A percentile compares a stretch with the other conserved stretches of the same genome.
These are phyloP conservation scores for Tetrahymena malaccensis DNA, from an alignment of 73 alveolate genomes.

Conservation along the genomic window DNA sequence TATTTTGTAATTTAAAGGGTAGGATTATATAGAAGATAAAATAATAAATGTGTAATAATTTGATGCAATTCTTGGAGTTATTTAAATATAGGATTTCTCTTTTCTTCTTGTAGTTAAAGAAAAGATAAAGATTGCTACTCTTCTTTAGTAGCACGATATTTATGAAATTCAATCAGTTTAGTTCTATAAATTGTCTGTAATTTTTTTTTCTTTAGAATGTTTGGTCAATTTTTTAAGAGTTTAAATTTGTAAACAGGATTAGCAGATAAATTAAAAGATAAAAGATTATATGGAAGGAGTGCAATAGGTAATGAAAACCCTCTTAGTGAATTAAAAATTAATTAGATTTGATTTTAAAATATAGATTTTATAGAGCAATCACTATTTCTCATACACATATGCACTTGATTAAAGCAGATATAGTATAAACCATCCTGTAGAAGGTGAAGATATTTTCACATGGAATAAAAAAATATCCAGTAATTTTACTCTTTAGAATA, in stretches of 20 bases:
- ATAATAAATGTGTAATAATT: background rate
- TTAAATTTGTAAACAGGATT: background rate
- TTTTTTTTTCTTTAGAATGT: background rate
- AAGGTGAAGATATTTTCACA: background rate
- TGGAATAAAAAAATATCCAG: background rate
- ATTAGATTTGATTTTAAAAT: background rate
- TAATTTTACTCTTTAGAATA: background rate
- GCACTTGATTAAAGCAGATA: background rate
- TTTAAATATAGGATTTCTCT: background rate
- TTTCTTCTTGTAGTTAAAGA: background rate
- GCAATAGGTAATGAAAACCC: background rate
- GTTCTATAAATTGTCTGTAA: background rate
- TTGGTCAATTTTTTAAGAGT: background rate
- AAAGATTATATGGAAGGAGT: background rate
- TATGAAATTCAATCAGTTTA: background rate
- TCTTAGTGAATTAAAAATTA: background rate
- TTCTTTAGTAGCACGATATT: background rate
- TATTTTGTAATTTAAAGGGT: background rate
- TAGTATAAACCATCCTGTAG: background rate
- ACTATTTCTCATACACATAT: background rate
- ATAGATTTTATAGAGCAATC: background rate
- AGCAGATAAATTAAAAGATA: background rate
- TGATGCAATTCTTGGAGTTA: background rate
- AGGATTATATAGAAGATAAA: background rate
- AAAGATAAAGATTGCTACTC: background rate